These are phyloP conservation scores for Solanum appendiculatum DNA, from an alignment of 257 asterid species.

Conservation along the genomic window DNA sequence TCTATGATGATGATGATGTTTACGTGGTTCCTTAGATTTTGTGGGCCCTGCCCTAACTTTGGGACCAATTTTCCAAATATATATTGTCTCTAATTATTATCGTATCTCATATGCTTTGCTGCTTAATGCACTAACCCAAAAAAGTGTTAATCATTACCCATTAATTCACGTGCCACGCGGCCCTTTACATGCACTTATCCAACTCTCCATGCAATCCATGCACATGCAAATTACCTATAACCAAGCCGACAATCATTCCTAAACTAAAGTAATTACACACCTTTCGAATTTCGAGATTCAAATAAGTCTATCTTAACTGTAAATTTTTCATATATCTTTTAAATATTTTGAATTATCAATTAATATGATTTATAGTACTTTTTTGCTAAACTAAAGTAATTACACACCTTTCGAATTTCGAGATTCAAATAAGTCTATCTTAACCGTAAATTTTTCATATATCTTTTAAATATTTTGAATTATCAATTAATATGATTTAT, in stretches of 20 bases:
- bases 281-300: too few species aligned
- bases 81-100: neutral
- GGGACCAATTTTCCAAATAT: conserved; percentile 20
- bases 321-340: too few species aligned
- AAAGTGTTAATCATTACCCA: conserved; percentile 35
- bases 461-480: too few species aligned
- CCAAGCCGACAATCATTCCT: neutral
- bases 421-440: too few species aligned
- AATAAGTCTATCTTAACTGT: too few species aligned
- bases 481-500: too few species aligned
- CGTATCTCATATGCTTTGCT: conserved; percentile 14
- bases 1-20: conserved; percentile 11
- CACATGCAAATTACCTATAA: neutral
- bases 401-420: too few species aligned
- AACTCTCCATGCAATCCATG: conserved; percentile 7
- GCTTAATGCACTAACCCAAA: conserved; percentile 5
- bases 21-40: conserved; percentile 18
- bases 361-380: too few species aligned
- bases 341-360: too few species aligned
- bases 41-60: conserved; percentile 11
- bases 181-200: conserved; percentile 5
- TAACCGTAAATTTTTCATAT: too few species aligned
- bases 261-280: too few species aligned
- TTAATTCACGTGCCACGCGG: conserved; percentile 40
- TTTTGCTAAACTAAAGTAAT: too few species aligned